phyloP scores from a whole-genome alignment of 139 green algal genomes.

The Tetradesmus lagerheimii region DNA sequence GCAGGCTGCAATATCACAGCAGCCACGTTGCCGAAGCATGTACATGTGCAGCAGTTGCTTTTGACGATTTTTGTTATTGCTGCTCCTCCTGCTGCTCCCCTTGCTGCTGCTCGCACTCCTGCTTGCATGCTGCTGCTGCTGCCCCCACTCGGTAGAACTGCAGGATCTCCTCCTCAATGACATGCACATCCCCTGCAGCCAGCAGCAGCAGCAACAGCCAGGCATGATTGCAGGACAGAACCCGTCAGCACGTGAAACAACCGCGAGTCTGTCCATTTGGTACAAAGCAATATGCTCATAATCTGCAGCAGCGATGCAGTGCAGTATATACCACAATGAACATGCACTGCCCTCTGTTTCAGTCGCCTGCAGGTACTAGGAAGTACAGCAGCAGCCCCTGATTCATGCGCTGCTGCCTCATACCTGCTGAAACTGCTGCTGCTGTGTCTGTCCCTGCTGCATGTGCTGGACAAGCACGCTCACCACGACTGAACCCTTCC shows the following conservation, averaged over 20 bases:
- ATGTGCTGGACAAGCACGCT: no score
- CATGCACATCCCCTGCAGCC: constrained; percentile 52
- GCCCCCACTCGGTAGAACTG: constrained; percentile 5
- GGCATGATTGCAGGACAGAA: constrained; percentile 78
- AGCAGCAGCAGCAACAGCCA: constrained; percentile 60
- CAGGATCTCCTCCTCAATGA: constrained; percentile 63
- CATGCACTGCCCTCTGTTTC: no score
- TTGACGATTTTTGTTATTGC: neutral
- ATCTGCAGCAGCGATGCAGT: no score
- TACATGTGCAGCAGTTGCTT: neutral
- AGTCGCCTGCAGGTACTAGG: neutral
- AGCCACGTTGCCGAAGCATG: neutral
- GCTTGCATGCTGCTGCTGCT: constrained; percentile 6
- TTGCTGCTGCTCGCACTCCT: neutral
- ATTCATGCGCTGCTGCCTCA: no score
- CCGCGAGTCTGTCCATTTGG: no score
- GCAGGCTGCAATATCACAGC: neutral
- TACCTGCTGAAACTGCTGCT: no score
- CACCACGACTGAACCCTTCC: no score
- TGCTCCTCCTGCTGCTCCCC: neutral
- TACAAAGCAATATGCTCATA: no score
- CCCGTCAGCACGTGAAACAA: no score
- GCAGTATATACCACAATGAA: no score
- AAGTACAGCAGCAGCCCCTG: no score
- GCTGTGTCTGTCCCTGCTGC: no score